These are phyloP conservation scores for Ocimum tenuiflorum DNA, from an alignment of 257 asterid species.

Conservation along the genomic window DNA sequence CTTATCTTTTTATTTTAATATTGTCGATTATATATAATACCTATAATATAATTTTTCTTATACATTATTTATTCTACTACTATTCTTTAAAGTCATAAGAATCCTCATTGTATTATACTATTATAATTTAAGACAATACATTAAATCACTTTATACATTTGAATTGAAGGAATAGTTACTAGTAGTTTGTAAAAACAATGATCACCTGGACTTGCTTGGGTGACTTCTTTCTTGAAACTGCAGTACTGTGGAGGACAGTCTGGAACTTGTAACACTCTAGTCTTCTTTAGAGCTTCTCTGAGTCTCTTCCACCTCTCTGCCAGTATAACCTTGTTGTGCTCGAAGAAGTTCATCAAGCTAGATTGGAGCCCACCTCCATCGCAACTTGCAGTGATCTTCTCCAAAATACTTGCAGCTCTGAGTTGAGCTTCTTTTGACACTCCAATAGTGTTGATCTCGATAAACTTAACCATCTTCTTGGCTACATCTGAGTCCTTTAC, in stretches of 20 bases:
- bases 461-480: constrained; percentile 58
- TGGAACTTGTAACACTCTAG: constrained; percentile 28
- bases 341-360: constrained; percentile 49
- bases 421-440: constrained; percentile 83
- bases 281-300: constrained; percentile 28
- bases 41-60: too few relatives aligned
- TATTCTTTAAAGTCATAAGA: too few relatives aligned
- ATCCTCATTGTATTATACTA: too few relatives aligned
- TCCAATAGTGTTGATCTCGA: constrained; percentile 68
- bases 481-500: constrained; percentile 61
- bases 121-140: too few relatives aligned
- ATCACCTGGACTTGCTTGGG: constrained; percentile 59
- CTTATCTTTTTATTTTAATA: too few relatives aligned
- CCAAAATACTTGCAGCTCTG: constrained; percentile 65
- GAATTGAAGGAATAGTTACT: too few relatives aligned
- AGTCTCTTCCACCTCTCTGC: constrained; percentile 53
- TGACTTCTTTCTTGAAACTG: constrained; percentile 30
- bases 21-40: too few relatives aligned
- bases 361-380: constrained; percentile 40
- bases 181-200: too few relatives aligned
- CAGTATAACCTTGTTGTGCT: constrained; percentile 32
- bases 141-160: too few relatives aligned
- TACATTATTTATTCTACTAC: too few relatives aligned
- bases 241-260: constrained; percentile 50
- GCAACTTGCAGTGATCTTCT: too few relatives aligned